phyloP scores from a whole-genome alignment of 208 protist species.

The Angomonas deanei region DNA sequence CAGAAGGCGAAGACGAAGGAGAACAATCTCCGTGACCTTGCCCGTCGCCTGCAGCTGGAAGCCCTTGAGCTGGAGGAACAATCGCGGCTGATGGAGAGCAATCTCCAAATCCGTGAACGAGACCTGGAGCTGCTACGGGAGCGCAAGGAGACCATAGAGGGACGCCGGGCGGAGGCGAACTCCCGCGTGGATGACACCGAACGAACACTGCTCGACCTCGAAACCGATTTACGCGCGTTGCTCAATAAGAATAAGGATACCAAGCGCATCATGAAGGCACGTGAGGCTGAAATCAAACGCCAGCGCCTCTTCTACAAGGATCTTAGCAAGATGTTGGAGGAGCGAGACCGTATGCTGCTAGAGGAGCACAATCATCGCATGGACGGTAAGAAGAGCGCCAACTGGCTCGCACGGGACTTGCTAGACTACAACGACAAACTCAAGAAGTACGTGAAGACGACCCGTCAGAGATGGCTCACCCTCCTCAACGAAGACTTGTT shows the following conservation, averaged over 20 bases:
- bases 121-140: constrained; percentile 23
- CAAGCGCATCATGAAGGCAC: constrained; percentile 29
- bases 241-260: constrained; percentile 53
- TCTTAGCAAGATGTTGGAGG: constrained; percentile 52
- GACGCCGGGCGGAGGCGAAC: constrained; percentile 21
- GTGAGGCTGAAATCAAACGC: constrained; percentile 43
- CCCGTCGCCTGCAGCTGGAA: constrained; percentile 32
- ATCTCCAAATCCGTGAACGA: constrained; percentile 26
- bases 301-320: constrained; percentile 54
- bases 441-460: constrained; percentile 35
- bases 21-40: constrained; percentile 33
- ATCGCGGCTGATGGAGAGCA: constrained; percentile 29
- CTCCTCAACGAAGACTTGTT: constrained; percentile 50
- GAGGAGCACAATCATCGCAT: constrained; percentile 53
- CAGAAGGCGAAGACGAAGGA: constrained; percentile 40
- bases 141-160: constrained; percentile 41
- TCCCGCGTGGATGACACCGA: constrained; percentile 30
- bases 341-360: constrained; percentile 53
- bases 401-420: constrained; percentile 48
- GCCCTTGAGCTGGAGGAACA: constrained; percentile 35
- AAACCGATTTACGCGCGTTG: constrained; percentile 34
- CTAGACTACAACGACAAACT: constrained; percentile 58
- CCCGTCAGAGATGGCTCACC: constrained; percentile 53
- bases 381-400: constrained; percentile 54
- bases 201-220: constrained; percentile 42